Conservation (phyloP, 2,329 filamentous ascomycete species). For the Diaporthe capsici region DNA sequence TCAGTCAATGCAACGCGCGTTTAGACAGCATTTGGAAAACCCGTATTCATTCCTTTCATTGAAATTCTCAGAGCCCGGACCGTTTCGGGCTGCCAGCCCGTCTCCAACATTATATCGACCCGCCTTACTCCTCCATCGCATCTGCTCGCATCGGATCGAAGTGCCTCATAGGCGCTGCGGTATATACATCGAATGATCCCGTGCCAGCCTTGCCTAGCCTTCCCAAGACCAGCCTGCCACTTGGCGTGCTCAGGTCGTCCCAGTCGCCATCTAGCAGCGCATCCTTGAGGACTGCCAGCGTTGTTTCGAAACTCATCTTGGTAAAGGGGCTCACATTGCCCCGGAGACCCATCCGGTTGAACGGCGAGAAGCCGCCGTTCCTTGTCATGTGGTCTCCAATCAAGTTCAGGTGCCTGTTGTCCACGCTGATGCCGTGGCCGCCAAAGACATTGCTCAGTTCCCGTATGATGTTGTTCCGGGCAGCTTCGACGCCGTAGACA, state of each 20-base stretch:
- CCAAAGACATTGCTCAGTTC: slow-evolving; percentile 90
- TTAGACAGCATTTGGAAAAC: not conserved
- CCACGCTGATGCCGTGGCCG: slow-evolving; percentile 92
- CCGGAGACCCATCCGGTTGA: slow-evolving; percentile 90
- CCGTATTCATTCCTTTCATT: not conserved
- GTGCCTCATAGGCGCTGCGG: slow-evolving; percentile 68
- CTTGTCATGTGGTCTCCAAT: slow-evolving; percentile 99
- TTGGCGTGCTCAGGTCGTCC: slow-evolving; percentile 89
- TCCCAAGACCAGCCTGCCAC: slow-evolving; percentile 89
- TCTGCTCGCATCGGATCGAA: slow-evolving; percentile 51
- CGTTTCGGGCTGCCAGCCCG: not conserved
- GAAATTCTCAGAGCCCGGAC: not conserved
- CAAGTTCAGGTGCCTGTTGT: slow-evolving; percentile 91
- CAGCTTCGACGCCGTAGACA: slow-evolving; percentile 94
- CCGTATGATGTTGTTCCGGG: slow-evolving; percentile 85
- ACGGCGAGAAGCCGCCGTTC: slow-evolving; percentile 88
- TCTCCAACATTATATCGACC: not conserved
- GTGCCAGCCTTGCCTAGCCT: slow-evolving; percentile 87
- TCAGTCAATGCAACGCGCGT: not conserved
- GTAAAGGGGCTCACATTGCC: slow-evolving; percentile 92
- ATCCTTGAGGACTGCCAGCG: slow-evolving; percentile 92
- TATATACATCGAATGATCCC: slow-evolving; percentile 90
- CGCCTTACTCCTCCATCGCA: slow-evolving; percentile 36
- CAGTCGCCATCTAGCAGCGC: slow-evolving; percentile 91
- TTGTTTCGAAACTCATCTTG: slow-evolving; percentile 99